Base-by-base conservation (phyloP, 1,284 basidiomycete species). In the Cryptococcus sp. region DNA sequence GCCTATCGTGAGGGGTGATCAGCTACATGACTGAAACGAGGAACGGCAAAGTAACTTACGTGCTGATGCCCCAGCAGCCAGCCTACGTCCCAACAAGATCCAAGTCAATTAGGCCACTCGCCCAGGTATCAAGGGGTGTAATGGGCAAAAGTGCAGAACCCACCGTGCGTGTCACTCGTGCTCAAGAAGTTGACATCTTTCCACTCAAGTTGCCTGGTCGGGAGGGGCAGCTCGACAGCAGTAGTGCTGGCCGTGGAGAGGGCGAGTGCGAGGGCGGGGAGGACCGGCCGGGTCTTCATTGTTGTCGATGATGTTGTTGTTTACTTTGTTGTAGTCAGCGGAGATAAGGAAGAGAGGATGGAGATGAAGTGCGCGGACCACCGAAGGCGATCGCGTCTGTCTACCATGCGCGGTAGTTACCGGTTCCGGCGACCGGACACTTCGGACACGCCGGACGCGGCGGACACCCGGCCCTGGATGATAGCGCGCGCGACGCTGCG, bases 1-100 rank as follows among this genome's bases (percentile, higher is more conserved):
- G 63, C 59, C 75, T 77, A 46, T 21, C 4, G 42, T 33, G 16
- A 24, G n/a, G 23, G 13, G 5, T 13, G 13, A 62, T 69, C 52
- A 65, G 68, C 52, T 40, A n/a, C 38, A 15, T 15, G 45, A 42
- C n/a, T n/a, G 20, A 8, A 13, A 28, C 40, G 16, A 44, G n/a
- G 18, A 13, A 16, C 16, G 35, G n/a, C 12, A 18, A 50, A 36
- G n/a, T 35, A 45, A 59, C 75, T 54, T 55, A 77, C 76, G 62
- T 78, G 75, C 52, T 73, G 74, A 64, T 78, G 76, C 20, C 76
- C 76, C 21, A 71, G 57, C 9, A 77, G 59, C 75, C 75, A 78
- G 24, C 75, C 75, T 77, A 18, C 20, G 37, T n/a, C 4, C 1
- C 7, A 40, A 9, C 47, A 16, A 11, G 33, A 20, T 4, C 12